Conservation (phyloP, 2,329 filamentous ascomycete species). For the Ophiobolus disseminans region DNA sequence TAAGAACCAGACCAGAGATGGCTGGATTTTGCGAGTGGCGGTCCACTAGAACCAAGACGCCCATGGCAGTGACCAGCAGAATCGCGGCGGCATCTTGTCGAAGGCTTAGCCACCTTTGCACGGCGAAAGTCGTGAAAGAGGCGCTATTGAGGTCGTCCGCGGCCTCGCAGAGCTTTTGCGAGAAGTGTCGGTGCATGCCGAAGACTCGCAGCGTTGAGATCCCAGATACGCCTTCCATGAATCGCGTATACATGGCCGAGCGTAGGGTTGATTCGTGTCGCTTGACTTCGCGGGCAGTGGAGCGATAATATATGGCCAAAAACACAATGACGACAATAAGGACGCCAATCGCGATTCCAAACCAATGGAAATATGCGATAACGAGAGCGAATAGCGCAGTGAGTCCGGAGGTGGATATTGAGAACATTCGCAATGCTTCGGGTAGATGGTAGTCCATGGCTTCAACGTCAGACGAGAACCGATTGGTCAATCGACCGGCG, state of each 20-base stretch:
- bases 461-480: slow-evolving; percentile 53
- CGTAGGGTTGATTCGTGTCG: too few relatives aligned
- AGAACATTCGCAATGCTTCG: slow-evolving; percentile 19
- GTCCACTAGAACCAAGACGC: slow-evolving; percentile 37
- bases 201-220: slow-evolving; percentile 59
- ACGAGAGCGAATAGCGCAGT: slow-evolving; percentile 21
- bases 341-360: slow-evolving; percentile 18
- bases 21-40: slow-evolving; percentile 53
- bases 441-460: slow-evolving; percentile 52
- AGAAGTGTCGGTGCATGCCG: slow-evolving; percentile 34
- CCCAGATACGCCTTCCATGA: slow-evolving; percentile 57
- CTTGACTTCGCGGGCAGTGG: slow-evolving; percentile 54
- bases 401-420: slow-evolving; percentile 13
- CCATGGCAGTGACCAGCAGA: slow-evolving; percentile 43
- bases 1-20: slow-evolving; percentile 57
- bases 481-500: slow-evolving; percentile 49
- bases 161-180: slow-evolving; percentile 30
- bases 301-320: slow-evolving; percentile 53
- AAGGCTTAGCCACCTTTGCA: slow-evolving; percentile 51
- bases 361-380: slow-evolving; percentile 15
- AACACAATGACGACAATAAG: slow-evolving; percentile 43
- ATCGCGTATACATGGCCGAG: slow-evolving; percentile 58
- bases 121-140: slow-evolving; percentile 47
- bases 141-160: slow-evolving; percentile 47
- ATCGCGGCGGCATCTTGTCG: slow-evolving; percentile 43